A percentile compares a stretch with the other conserved stretches of the same genome.
These are phyloP conservation scores for Russula lepida DNA, from an alignment of 768 basidiomycete species.

Conservation along the genomic window DNA sequence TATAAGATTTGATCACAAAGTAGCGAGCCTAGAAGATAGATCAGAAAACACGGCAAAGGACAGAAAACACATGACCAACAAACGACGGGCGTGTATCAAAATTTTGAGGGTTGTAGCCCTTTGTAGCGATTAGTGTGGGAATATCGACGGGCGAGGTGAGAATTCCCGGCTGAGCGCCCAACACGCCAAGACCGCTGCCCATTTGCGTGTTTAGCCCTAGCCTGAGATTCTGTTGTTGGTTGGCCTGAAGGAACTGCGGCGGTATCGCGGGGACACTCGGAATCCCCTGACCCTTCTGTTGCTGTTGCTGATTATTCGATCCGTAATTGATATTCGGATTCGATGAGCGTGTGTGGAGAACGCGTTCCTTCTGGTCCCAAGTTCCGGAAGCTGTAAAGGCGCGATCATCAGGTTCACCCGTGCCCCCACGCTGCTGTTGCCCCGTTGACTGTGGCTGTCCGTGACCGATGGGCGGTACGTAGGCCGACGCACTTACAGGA, in stretches of 20 bases:
- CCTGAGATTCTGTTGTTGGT: slow-evolving; percentile 31
- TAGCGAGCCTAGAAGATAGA: slow-evolving; percentile 58
- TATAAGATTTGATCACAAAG: slow-evolving; percentile 99
- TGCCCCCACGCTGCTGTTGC: slow-evolving; percentile 24
- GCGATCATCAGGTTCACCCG: slow-evolving; percentile 28
- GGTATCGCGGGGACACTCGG: slow-evolving; percentile 71
- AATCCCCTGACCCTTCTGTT: slow-evolving; percentile 31
- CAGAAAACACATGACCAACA: slow-evolving; percentile 36
- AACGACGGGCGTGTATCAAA: slow-evolving; percentile 78
- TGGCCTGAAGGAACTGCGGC: slow-evolving; percentile 48
- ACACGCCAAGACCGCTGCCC: slow-evolving; percentile 37
- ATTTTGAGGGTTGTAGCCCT: slow-evolving; percentile 83
- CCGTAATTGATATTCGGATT: slow-evolving; percentile 63
- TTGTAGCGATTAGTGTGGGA: slow-evolving; percentile 71
- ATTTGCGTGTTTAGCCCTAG: slow-evolving; percentile 21
- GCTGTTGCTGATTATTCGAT: slow-evolving; percentile 32
- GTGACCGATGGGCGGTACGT: slow-evolving; percentile 37
- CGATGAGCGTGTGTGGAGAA: slow-evolving; percentile 47
- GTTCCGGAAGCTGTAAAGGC: slow-evolving; percentile 32
- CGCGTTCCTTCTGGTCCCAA: slow-evolving; percentile 65
- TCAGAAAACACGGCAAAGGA: slow-evolving; percentile 8
- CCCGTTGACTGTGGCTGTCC: slow-evolving; percentile 30
- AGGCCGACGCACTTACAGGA: slow-evolving; percentile 44
- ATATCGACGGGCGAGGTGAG: slow-evolving; percentile 72
- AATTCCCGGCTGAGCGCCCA: slow-evolving; percentile 32